Percentiles rank a stretch among this genome's conserved stretches.
These are phyloP conservation scores for Podospora pseudopauciseta DNA, from an alignment of 495 filamentous ascomycete species.

Conservation along the genomic window DNA sequence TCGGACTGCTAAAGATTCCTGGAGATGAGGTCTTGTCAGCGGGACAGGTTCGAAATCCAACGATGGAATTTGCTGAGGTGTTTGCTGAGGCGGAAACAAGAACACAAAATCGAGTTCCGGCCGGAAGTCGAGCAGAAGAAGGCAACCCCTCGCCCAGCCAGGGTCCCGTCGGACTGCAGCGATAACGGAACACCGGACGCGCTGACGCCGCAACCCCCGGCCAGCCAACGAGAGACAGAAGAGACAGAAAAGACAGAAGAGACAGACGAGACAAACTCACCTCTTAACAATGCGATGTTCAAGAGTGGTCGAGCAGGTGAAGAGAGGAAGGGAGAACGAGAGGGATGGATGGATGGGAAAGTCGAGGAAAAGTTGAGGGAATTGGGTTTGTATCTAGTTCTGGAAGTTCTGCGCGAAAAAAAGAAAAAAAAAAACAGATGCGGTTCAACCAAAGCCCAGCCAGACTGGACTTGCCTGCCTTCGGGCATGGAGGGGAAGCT, in stretches of 20 bases:
- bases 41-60: not conserved
- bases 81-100: not conserved
- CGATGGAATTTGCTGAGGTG: not conserved
- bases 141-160: not conserved
- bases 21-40: not conserved
- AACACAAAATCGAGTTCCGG: not conserved
- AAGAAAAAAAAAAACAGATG: constrained; percentile 3
- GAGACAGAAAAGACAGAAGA: too few relatives aligned
- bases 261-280: not conserved
- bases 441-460: constrained; percentile 9
- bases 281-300: not conserved
- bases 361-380: constrained; percentile 7
- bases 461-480: constrained; percentile 2
- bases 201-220: not conserved
- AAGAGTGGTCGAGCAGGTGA: not conserved
- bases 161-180: not conserved
- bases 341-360: not conserved
- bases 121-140: not conserved
- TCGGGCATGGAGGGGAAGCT: constrained; percentile 16
- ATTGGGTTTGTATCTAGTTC: not conserved
- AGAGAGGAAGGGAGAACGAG: not conserved
- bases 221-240: not conserved
- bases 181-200: constrained; percentile 7
- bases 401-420: constrained; percentile 19
- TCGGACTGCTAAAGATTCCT: constrained; percentile 2